Conservation (phyloP, 2,329 filamentous ascomycete genomes). For the Lecanicillium sp. region DNA sequence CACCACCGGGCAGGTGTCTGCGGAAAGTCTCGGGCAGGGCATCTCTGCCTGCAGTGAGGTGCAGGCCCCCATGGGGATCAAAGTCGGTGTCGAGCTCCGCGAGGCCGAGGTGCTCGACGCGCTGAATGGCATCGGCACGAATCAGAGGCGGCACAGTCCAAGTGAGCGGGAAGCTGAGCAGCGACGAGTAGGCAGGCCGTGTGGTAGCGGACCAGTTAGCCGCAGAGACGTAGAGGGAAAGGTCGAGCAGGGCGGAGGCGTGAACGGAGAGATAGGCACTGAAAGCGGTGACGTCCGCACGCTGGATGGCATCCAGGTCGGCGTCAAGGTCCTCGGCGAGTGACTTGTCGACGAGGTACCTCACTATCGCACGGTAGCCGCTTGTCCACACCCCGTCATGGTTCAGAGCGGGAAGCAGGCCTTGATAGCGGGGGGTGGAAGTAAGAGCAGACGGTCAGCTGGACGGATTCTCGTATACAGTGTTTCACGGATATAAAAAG, state of each 20-base stretch:
- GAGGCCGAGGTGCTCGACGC: slow-evolving; percentile 65
- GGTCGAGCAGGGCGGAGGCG: slow-evolving; percentile 72
- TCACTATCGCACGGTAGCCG: slow-evolving; percentile 56
- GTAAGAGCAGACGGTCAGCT: slow-evolving; percentile 10
- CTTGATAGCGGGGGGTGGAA: slow-evolving; percentile 30
- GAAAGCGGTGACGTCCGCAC: slow-evolving; percentile 46
- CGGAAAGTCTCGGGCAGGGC: slow-evolving; percentile 35
- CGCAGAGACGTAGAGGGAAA: slow-evolving; percentile 84
- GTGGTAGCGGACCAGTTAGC: slow-evolving; percentile 78
- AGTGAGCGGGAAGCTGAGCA: slow-evolving; percentile 81
- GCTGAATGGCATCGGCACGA: slow-evolving; percentile 61
- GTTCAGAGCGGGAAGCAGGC: slow-evolving; percentile 49
- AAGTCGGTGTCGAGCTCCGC: slow-evolving; percentile 60
- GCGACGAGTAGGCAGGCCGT: slow-evolving; percentile 69
- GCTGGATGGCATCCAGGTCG: slow-evolving; percentile 32
- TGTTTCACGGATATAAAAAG: too few species aligned
- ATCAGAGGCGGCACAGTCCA: slow-evolving; percentile 76
- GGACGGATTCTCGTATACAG: background rate
- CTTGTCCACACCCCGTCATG: slow-evolving; percentile 48
- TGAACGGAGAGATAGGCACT: slow-evolving; percentile 67
- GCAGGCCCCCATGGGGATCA: slow-evolving; percentile 31
- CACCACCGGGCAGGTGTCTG: slow-evolving; percentile 28
- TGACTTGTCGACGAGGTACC: slow-evolving; percentile 42
- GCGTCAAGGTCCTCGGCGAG: slow-evolving; percentile 34
- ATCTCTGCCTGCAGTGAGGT: slow-evolving; percentile 31